Evolutionary conservation across 2,329 filamentous ascomycete genomes (phyloP), one percentile per base, ranked within the genome.

Genomic region (Epicoccum nigrum): DNA sequence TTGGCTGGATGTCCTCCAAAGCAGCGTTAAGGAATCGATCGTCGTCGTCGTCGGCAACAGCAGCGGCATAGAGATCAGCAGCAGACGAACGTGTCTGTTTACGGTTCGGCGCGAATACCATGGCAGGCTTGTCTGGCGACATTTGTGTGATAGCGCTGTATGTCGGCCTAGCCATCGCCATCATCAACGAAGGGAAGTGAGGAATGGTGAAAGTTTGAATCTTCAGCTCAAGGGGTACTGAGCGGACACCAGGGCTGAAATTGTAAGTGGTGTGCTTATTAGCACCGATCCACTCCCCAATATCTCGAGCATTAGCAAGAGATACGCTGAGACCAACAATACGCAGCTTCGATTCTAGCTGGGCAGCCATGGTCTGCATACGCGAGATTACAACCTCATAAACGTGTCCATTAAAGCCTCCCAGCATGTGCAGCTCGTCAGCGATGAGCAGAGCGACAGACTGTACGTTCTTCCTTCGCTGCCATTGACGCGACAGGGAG

Each of bases 261-360:
- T 99, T 99, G 81, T 93, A 99, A 58, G 96, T 96, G 40, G 94
- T 96, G 71, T 99, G 94, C 79, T 97, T 97, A 73, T 87, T 96
- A 7, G 93, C 94, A 60, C 95, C 94, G 61, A 99, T 92, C 94
- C 94, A 99, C 75, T 97, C 94, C 43, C 93, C 93, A 64, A 99
- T 84, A 66, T 99, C 94, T 52, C 92, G 85, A 41, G 93, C 92
- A 70, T 97, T 97, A 4, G 94, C 87, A 17, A 99, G 81, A 19
- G 94, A 95, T 21, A 97, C 94, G 69, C 91, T 92, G 54, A 99
- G 77, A 2, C 92, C 94, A 45, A 99, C 77, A 38, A 97, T 93
- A 43, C 94, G 87, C 77, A 97, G 83, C 8, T 88, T 85, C 31
- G 88, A 86, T 71, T 96, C 89, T 0, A 90, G 88, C 71, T 97